Percentiles rank a stretch among this genome's conserved stretches.
These are phyloP conservation scores for Aphanomyces astaci DNA, from an alignment of 352 stramenopile genomes.

Conservation along the genomic window DNA sequence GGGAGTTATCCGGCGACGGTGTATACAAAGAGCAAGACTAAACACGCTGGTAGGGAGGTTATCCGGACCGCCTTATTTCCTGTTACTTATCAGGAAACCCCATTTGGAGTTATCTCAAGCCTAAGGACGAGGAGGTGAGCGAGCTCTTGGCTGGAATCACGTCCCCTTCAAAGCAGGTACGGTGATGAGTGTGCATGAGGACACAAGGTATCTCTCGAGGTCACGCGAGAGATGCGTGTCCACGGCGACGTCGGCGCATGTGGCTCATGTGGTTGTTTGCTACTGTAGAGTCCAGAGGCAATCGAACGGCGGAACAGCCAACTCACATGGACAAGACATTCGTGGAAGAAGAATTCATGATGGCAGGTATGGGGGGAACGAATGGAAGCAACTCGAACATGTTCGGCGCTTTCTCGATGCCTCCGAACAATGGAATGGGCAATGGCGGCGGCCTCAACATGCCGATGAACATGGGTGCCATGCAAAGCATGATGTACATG, in stretches of 20 bases:
- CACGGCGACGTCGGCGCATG: not conserved
- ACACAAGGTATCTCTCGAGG: not conserved
- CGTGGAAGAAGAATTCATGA: constrained; percentile 16
- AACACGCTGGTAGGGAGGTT: not conserved
- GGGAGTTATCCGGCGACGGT: not conserved
- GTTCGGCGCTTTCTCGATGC: constrained; percentile 8
- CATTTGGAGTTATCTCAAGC: constrained; percentile 16
- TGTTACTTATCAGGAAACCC: constrained; percentile 17
- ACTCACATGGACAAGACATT: constrained; percentile 11
- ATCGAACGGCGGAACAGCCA: not conserved
- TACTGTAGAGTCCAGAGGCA: not conserved
- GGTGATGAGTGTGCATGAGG: not conserved
- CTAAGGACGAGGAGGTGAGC: constrained; percentile 2
- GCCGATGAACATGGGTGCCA: constrained; percentile 7
- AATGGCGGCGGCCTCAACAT: constrained; percentile 6
- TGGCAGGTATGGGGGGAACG: constrained; percentile 4
- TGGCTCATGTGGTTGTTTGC: not conserved
- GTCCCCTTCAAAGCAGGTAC: not conserved
- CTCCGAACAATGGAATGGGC: not conserved
- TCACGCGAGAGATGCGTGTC: not conserved
- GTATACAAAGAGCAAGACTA: not conserved
- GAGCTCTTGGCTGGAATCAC: not conserved
- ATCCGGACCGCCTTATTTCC: not conserved
- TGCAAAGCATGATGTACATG: constrained; percentile 16
- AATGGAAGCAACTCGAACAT: constrained; percentile 8